Evolutionary conservation across 1,284 basidiomycete genomes (phyloP), one percentile per base, ranked within the genome.

Genomic region (Fomitopsis schrenkii): DNA sequence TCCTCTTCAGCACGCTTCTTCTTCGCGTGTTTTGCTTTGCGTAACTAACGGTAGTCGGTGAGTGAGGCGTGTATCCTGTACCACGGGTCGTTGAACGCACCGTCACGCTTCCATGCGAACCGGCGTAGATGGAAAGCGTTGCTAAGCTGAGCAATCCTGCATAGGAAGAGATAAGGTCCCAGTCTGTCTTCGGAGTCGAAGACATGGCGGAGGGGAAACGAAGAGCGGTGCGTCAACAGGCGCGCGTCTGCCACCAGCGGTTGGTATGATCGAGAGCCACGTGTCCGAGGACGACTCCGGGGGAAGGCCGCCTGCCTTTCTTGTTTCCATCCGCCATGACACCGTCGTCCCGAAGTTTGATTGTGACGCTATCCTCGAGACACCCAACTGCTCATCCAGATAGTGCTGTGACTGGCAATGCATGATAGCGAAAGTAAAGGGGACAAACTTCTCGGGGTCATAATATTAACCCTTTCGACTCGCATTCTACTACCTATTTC

Each of bases 91-190:
- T 8, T 61, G 78, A 33, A 3, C 85, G 64, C 67, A 89, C 87
- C 64, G 85, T 82, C 61, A 92, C 74, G n/a, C 88, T 88, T 9
- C 81, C 83, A 73, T 79, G 82, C 6, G 90, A 81, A 30, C 90
- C 91, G 28, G 80, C 79, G 67, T 87, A 91, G 40, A 93, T 82
- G 15, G 87, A 86, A 8, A 72, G 64, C 48, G 76, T 81, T 1
- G 90, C 90, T 28, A 91, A 79, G 36, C 73, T 71, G 50, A 91
- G 72, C 4, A 93, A 75, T 9, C 90, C 90, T 3, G 77, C 83
- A 66, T 89, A 91, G 26, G 88, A 87, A 1, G 82, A 83, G 33
- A 90, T 63, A 58, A 88, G 70, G 67, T 85, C 83, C 82, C 80
- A 84, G 70, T 87, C 82, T 26, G 66, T 59, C 9, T 54, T 58